Evolutionary conservation across 306 rosid species (phyloP), one percentile per base, ranked within the genome.

Genomic region (Medicago lupulina): DNA sequence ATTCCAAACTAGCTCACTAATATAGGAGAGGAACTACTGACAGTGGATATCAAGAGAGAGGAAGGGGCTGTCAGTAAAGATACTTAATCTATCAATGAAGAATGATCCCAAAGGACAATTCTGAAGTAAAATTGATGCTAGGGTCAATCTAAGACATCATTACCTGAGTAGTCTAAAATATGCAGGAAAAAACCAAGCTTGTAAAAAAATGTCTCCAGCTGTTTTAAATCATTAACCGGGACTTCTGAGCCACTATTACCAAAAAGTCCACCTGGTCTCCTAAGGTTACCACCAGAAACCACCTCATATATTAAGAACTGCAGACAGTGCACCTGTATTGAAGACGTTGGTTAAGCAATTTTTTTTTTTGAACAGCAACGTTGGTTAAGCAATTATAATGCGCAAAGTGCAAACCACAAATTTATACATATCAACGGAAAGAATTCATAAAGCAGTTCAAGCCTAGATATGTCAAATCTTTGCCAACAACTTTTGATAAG

Each of bases 221-320:
- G 97, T 80, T 94, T 94, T 74, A 94, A 86, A 80, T 92, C 98
- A 79, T 86, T 92, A 80, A 90, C 89, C 4, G 98, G 98, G 76
- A 94, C 90, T 83, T 94, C 98, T 44, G 97, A 92, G 70, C 96
- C 96, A 82, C 90, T 90, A 75, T 94, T 94, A 72, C 98, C 97
- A 80, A 94, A 94, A 60, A 94, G 97, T 49, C 98, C 98, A 47
- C 98, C 98, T 47, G 98, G 98, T 90, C 93, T 92, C 90, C 97
- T 83, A 73, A 92, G 97, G 83, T 94, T 95, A 59, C 98, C 98
- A 80, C 98, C 98, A 78, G 98, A 95, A 70, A 95, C 98, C 83
- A 89, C 93, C 86, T 95, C 96, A 79, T 95, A 92, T 85, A 95
- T 92, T 81, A 95, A 85, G 84, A 95, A 95, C 86, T 92, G 98